A percentile compares a stretch with the other conserved stretches of the same genome.
Evolutionary conservation across 2,329 filamentous ascomycete genomes (phyloP).

Genomic region (Calonectria fujianensis): DNA sequence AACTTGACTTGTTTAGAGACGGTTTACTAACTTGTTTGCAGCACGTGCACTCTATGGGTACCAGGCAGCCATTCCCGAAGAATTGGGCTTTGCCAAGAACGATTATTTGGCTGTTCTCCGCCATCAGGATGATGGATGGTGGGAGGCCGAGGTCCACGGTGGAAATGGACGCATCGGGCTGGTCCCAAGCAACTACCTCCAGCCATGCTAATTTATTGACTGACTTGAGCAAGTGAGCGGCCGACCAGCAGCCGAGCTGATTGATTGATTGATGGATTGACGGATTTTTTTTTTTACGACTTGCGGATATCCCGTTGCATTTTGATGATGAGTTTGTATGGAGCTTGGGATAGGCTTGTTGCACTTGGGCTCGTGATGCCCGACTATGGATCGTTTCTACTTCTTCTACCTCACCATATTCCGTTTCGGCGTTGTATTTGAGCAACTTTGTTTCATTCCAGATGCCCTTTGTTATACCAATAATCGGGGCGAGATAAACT

Average conservation of each 20-base stretch:
- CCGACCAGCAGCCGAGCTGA: conserved; percentile 39
- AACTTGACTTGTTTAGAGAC: background rate
- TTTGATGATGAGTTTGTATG: conserved; percentile 39
- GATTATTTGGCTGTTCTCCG: conserved; percentile 92
- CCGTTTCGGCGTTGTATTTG: conserved; percentile 38
- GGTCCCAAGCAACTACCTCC: conserved; percentile 81
- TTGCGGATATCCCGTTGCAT: conserved; percentile 44
- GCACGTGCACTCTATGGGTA: conserved; percentile 97
- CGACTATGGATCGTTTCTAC: conserved; percentile 35
- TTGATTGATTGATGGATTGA: conserved; percentile 35
- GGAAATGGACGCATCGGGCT: conserved; percentile 75
- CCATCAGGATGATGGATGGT: conserved; percentile 98
- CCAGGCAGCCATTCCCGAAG: conserved; percentile 94
- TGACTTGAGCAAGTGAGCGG: conserved; percentile 37
- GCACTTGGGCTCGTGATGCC: conserved; percentile 30
- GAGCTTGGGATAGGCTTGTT: conserved; percentile 42
- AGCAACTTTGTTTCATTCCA: conserved; percentile 46
- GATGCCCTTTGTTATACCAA: conserved; percentile 41
- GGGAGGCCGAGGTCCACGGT: conserved; percentile 95
- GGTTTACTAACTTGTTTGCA: conserved; percentile 62
- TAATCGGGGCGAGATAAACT: conserved; percentile 32
- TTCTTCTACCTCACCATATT: conserved; percentile 31
- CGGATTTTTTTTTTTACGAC: conserved; percentile 38
- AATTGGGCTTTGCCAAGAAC: conserved; percentile 93
- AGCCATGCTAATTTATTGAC: conserved; percentile 65